A percentile compares a stretch with the other conserved stretches of the same genome.
phyloP scores from a whole-genome alignment of 2,329 filamentous ascomycete genomes.

The Pyricularia grisea region DNA sequence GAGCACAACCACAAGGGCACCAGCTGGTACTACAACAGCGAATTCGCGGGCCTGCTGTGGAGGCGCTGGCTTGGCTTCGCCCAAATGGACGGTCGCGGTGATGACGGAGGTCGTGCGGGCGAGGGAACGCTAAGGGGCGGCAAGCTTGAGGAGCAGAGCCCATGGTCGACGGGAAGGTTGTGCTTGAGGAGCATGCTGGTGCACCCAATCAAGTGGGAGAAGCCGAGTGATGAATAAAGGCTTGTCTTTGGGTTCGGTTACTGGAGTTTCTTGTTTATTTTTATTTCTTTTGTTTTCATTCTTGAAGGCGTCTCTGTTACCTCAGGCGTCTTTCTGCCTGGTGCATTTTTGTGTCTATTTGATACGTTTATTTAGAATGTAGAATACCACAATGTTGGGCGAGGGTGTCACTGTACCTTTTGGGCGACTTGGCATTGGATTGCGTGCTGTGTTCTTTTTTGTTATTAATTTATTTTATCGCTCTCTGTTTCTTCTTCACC shows the following conservation, averaged over 20 bases:
- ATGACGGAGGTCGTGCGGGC: slow-evolving; percentile 37
- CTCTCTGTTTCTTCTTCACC: no score
- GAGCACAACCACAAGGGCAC: slow-evolving; percentile 78
- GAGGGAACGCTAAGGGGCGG: slow-evolving; percentile 40
- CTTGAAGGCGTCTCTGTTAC: neutral
- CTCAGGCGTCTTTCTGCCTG: no score
- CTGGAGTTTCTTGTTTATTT: slow-evolving; percentile 2
- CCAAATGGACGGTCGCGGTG: slow-evolving; percentile 39
- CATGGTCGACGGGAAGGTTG: slow-evolving; percentile 51
- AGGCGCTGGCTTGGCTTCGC: slow-evolving; percentile 63
- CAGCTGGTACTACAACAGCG: slow-evolving; percentile 77
- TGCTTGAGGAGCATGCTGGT: slow-evolving; percentile 72
- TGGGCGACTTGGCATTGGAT: slow-evolving; percentile 8
- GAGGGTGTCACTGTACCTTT: neutral
- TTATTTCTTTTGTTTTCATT: slow-evolving; percentile 1
- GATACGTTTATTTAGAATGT: no score
- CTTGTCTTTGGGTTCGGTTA: neutral
- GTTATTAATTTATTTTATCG: no score
- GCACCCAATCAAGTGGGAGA: slow-evolving; percentile 69
- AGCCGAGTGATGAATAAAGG: slow-evolving; percentile 19
- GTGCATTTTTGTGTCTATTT: no score
- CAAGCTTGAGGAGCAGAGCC: slow-evolving; percentile 36
- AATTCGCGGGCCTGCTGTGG: slow-evolving; percentile 71
- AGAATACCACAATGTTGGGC: no score
- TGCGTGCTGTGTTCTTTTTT: slow-evolving; percentile 15